Evolutionary conservation across 306 rosid species (phyloP), one percentile per base, ranked within the genome.

Genomic region (Pachyrhizus erosus): DNA sequence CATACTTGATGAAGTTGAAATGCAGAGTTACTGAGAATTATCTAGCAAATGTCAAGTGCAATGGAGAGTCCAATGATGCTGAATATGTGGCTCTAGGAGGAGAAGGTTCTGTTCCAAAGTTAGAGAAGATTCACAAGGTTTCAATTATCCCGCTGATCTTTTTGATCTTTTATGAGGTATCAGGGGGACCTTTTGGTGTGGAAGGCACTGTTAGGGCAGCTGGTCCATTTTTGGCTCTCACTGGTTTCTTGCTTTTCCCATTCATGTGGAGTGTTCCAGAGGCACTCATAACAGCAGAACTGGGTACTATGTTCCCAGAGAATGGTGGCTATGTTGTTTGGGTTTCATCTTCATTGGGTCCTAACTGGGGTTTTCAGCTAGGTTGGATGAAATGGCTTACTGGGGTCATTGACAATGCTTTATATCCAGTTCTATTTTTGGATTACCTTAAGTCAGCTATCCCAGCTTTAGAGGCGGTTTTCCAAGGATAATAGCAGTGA

Each of bases 311-410:
- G 93, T 91, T 91, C 73, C 96, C 92, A 23, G 93, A 88, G 64
- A 91, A 89, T 43, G 92, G 93, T 0, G 96, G 96, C 29, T 92
- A 87, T 84, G 93, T 90, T 20, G 90, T 87, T 80, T 90, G 97
- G 91, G 91, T 90, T 83, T 80, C 97, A 15, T 92, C 97, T 29
- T 90, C 92, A 60, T 82, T 91, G 73, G 93, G 93, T 9, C 91
- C 93, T 20, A 87, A 40, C 24, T 90, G 96, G 92, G 93, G 92
- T 2, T 91, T 91, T 65, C 96, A 90, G 70, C 87, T 82, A 27
- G 96, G 96, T 76, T 91, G 92, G 91, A 80, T 88, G 88, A 91
- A 91, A 86, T 91, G 96, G 93, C 88, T 88, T 21, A 88, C 91
- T 78, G 92, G 94, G 77, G 92, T 92, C 31, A 90, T 90, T 80